These are phyloP conservation scores for Chara braunii DNA, from an alignment of 139 green algal genomes.

Conservation along the genomic window DNA sequence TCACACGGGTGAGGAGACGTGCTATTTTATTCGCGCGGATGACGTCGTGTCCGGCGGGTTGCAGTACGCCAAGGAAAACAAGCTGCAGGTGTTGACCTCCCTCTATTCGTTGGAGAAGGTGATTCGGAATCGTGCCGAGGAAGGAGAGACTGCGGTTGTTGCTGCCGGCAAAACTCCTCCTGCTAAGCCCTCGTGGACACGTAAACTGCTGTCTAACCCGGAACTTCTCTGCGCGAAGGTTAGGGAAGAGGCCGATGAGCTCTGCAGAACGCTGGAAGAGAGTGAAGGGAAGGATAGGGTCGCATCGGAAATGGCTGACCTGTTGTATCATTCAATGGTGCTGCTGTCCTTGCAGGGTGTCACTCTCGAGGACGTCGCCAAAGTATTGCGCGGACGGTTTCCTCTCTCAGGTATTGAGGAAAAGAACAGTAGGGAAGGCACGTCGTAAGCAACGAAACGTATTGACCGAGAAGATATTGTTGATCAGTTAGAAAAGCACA, in stretches of 20 bases:
- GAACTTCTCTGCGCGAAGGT: slow-evolving; percentile 91
- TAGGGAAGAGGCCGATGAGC: slow-evolving; percentile 84
- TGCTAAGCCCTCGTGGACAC: slow-evolving; percentile 82
- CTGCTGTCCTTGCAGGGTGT: slow-evolving; percentile 47
- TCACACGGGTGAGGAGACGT: slow-evolving; percentile 70
- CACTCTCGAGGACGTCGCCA: slow-evolving; percentile 23
- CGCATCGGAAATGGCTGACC: slow-evolving; percentile 85
- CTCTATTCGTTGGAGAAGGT: slow-evolving; percentile 77
- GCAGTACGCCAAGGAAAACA: background rate
- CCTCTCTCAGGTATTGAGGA: slow-evolving; percentile 11
- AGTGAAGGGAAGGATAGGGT: slow-evolving; percentile 75
- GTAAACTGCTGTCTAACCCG: slow-evolving; percentile 69
- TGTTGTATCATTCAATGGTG: slow-evolving; percentile 96
- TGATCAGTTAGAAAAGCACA: too few species aligned
- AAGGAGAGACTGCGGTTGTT: slow-evolving; percentile 9
- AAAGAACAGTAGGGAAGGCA: slow-evolving; percentile 16
- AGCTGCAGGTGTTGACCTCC: slow-evolving; percentile 52
- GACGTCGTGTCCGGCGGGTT: slow-evolving; percentile 24
- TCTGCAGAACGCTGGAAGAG: slow-evolving; percentile 81
- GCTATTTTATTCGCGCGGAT: too few species aligned
- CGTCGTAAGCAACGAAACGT: too few species aligned
- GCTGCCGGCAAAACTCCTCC: background rate
- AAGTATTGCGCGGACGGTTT: slow-evolving; percentile 5
- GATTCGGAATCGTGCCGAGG: too few species aligned
- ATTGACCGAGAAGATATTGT: too few species aligned